Conservation (phyloP, 228 moss, liverwort and hornwort genomes). For the Sphagnum magellanicum region DNA sequence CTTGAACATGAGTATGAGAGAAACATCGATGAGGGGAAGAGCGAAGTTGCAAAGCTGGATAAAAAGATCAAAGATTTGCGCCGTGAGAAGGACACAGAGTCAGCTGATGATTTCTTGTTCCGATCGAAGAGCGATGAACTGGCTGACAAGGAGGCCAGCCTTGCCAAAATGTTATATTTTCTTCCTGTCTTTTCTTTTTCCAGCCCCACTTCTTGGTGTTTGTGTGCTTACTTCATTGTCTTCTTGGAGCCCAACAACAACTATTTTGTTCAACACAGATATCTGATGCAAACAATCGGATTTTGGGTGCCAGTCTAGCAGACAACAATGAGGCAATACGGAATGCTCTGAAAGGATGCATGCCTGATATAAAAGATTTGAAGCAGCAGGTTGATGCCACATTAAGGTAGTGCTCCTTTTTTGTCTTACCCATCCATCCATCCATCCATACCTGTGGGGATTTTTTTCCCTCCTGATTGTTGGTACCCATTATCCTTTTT, state of each 20-base stretch:
- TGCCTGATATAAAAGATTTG: conserved; percentile 59
- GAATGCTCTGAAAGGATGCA: conserved; percentile 52
- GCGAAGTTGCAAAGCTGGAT: conserved; percentile 40
- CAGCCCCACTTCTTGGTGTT: background rate
- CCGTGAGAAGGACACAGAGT: conserved; percentile 90
- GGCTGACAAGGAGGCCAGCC: conserved; percentile 52
- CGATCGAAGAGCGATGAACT: conserved; percentile 75
- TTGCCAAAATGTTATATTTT: conserved; percentile 52
- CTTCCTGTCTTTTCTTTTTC: background rate
- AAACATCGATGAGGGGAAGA: conserved; percentile 51
- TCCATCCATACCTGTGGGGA: background rate
- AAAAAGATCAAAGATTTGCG: conserved; percentile 62
- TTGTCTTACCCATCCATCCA: no score
- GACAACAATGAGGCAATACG: conserved; percentile 50
- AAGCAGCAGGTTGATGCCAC: conserved; percentile 67
- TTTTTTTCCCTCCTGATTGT: background rate
- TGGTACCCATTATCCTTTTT: background rate
- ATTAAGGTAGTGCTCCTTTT: conserved; percentile 31
- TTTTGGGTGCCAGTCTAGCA: conserved; percentile 37
- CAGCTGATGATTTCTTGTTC: conserved; percentile 66
- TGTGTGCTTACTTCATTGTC: background rate
- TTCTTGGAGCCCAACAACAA: background rate
- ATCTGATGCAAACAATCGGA: background rate
- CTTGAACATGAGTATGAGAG: conserved; percentile 37
- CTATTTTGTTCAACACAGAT: no score